These are phyloP conservation scores for Pichia scutulata DNA, from an alignment of 805 yeast genomes.

Conservation along the genomic window DNA sequence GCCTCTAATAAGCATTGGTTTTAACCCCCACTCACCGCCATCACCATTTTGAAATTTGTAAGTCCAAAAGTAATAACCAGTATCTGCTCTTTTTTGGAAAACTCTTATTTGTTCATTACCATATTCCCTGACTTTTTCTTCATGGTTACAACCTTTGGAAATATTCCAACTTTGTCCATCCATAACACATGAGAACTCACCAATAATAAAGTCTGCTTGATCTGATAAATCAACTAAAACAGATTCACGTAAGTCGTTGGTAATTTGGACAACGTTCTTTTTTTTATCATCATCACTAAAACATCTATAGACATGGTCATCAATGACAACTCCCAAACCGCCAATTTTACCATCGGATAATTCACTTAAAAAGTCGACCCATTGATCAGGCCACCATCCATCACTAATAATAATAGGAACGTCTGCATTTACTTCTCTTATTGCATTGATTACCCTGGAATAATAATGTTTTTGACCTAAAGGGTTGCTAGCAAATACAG, in stretches of 20 bases:
- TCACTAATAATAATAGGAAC: slow-evolving; percentile 81
- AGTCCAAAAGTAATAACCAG: slow-evolving; percentile 89
- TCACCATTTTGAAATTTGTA: slow-evolving; percentile 78
- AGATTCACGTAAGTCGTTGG: slow-evolving; percentile 44
- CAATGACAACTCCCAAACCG: slow-evolving; percentile 61
- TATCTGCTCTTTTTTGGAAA: slow-evolving; percentile 45
- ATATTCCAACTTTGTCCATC: slow-evolving; percentile 71
- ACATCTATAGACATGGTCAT: slow-evolving; percentile 81
- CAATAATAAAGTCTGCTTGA: slow-evolving; percentile 62
- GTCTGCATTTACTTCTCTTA: slow-evolving; percentile 45
- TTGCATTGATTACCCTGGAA: slow-evolving; percentile 49
- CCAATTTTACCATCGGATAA: slow-evolving; percentile 31
- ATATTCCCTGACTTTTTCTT: slow-evolving; percentile 47
- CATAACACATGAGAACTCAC: slow-evolving; percentile 86
- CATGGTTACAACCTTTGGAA: slow-evolving; percentile 34
- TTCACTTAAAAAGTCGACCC: slow-evolving; percentile 57
- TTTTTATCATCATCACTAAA: slow-evolving; percentile 66
- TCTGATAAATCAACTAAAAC: slow-evolving; percentile 41
- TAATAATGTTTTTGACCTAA: slow-evolving; percentile 54
- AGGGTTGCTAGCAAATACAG: slow-evolving; percentile 53
- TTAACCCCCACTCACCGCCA: slow-evolving; percentile 96
- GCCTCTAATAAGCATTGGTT: slow-evolving; percentile 63
- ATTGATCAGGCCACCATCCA: slow-evolving; percentile 86
- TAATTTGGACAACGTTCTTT: slow-evolving; percentile 58
- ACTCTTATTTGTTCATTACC: slow-evolving; percentile 49